phyloP scores from a whole-genome alignment of 116 monocot genomes.

The Iris pallida region DNA sequence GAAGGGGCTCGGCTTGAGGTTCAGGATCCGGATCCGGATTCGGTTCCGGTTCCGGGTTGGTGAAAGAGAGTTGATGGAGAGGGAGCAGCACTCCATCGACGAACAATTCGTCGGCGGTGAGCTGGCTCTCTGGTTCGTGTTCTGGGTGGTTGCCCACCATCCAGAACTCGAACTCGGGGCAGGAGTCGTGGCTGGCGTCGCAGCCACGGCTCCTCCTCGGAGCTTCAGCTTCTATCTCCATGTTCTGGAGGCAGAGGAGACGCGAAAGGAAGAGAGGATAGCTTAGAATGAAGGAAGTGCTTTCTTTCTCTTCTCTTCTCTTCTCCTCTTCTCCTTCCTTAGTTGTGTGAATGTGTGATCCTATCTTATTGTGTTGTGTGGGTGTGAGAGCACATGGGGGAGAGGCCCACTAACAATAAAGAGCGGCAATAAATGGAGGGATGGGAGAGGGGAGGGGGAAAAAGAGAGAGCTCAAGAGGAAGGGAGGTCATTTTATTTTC shows the following conservation, averaged over 20 bases:
- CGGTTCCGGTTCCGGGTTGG: background rate
- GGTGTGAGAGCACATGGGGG: slow-evolving; percentile 5
- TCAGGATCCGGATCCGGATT: slow-evolving; percentile 1
- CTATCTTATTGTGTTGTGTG: background rate
- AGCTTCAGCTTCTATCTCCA: background rate
- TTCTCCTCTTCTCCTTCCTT: background rate
- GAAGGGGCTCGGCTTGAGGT: background rate
- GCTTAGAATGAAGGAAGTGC: background rate
- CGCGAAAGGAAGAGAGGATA: background rate
- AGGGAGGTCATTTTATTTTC: no score
- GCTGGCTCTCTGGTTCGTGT: slow-evolving; percentile 19
- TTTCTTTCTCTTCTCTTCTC: background rate
- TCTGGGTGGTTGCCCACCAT: slow-evolving; percentile 24
- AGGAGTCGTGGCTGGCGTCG: slow-evolving; percentile 31
- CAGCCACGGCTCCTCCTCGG: slow-evolving; percentile 13
- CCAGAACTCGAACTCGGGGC: slow-evolving; percentile 86
- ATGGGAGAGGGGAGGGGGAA: background rate
- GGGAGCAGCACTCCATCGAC: slow-evolving; percentile 68
- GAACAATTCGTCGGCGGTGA: slow-evolving; percentile 73
- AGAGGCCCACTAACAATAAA: slow-evolving; percentile 7
- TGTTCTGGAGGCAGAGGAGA: background rate
- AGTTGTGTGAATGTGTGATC: background rate
- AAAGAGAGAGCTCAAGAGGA: background rate
- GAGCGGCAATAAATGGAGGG: slow-evolving; percentile 7
- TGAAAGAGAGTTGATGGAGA: slow-evolving; percentile 32